Evolutionary conservation across 352 stramenopile genomes (phyloP).

Genomic region (Phytophthora nicotianae): DNA sequence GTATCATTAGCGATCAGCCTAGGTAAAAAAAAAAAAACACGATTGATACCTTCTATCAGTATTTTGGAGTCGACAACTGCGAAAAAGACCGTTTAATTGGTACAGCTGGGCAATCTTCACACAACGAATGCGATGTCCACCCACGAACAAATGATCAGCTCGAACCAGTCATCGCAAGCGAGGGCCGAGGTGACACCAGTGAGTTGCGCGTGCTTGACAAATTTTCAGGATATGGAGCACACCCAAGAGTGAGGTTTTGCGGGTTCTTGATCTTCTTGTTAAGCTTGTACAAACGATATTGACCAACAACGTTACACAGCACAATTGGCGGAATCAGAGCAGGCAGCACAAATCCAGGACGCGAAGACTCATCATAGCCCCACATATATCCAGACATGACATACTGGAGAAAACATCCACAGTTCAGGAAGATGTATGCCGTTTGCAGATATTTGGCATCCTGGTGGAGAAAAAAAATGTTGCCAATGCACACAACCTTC

Average conservation of each 20-base stretch:
- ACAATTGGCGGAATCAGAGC: slow-evolving; percentile 8
- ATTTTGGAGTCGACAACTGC: no score
- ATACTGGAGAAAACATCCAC: slow-evolving; percentile 6
- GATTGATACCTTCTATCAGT: no score
- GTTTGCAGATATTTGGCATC: slow-evolving; percentile 6
- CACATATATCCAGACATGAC: slow-evolving; percentile 14
- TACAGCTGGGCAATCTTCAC: no score
- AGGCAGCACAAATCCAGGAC: slow-evolving; percentile 7
- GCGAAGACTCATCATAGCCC: slow-evolving; percentile 5
- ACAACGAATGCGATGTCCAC: no score
- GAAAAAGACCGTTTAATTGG: no score
- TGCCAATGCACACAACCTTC: background rate
- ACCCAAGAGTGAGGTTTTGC: background rate
- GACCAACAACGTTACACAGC: slow-evolving; percentile 1
- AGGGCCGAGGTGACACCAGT: background rate
- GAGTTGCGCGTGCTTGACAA: slow-evolving; percentile 7
- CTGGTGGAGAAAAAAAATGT: slow-evolving; percentile 7
- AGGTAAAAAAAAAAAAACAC: no score
- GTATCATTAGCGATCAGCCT: no score
- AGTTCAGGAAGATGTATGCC: slow-evolving; percentile 7
- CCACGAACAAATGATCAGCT: no score
- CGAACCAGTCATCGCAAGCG: background rate
- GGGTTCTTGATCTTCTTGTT: slow-evolving; percentile 3
- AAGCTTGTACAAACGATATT: slow-evolving; percentile 1
- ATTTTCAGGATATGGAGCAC: background rate